phyloP scores from a whole-genome alignment of 2,329 filamentous ascomycete species.

The Nannizziopsis barbatae region DNA sequence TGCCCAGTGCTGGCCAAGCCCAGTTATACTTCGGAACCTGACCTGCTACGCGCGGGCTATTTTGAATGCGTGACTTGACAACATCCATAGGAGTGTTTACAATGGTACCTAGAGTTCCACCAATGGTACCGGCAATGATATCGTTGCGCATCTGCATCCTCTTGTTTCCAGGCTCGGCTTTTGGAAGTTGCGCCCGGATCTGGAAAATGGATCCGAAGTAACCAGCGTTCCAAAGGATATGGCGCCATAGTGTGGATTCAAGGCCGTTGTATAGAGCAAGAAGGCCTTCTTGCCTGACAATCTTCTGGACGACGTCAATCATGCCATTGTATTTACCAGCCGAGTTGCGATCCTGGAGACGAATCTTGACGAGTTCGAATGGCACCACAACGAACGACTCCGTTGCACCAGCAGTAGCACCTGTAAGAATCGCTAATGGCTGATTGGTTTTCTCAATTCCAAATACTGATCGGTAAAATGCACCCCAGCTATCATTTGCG shows the following conservation, averaged over 20 bases:
- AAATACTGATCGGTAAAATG: constrained; percentile 81
- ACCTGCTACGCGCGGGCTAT: constrained; percentile 73
- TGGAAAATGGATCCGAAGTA: constrained; percentile 99
- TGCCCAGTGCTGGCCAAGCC: constrained; percentile 79
- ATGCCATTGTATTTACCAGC: constrained; percentile 57
- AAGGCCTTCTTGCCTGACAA: constrained; percentile 67
- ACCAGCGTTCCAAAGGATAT: constrained; percentile 85
- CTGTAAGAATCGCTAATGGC: constrained; percentile 79
- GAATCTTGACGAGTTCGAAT: constrained; percentile 97
- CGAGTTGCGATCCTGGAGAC: constrained; percentile 88
- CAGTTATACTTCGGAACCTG: constrained; percentile 92
- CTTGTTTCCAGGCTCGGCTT: constrained; percentile 60
- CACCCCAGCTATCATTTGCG: constrained; percentile 96
- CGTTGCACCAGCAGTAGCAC: constrained; percentile 86
- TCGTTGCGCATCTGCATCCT: constrained; percentile 74
- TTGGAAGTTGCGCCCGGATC: constrained; percentile 72
- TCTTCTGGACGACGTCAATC: constrained; percentile 49
- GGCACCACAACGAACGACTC: constrained; percentile 96
- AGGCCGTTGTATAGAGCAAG: constrained; percentile 93
- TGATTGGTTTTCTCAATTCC: constrained; percentile 82
- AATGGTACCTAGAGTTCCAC: constrained; percentile 82
- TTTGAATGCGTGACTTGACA: constrained; percentile 96
- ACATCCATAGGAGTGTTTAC: constrained; percentile 95
- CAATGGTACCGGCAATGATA: constrained; percentile 71
- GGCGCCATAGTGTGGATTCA: constrained; percentile 92